These are phyloP conservation scores for Ogataea glucozyma DNA, from an alignment of 805 yeast genomes.

Conservation along the genomic window DNA sequence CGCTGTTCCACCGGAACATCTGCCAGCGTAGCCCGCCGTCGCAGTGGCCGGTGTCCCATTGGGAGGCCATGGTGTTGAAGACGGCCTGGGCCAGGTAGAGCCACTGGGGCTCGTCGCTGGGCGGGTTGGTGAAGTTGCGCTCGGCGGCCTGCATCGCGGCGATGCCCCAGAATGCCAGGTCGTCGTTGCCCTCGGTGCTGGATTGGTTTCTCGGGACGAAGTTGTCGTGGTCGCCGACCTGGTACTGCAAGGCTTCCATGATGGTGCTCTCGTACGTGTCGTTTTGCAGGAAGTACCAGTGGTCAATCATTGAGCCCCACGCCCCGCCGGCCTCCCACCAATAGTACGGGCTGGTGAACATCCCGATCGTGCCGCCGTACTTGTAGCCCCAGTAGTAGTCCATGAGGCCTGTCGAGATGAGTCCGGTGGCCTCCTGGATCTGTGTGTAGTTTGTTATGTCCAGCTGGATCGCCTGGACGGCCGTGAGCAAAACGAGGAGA, in stretches of 20 bases:
- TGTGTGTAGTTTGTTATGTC: slow-evolving; percentile 45
- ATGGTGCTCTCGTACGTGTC: slow-evolving; percentile 61
- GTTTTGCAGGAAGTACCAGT: slow-evolving; percentile 69
- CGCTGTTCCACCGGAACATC: slow-evolving; percentile 90
- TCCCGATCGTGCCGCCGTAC: slow-evolving; percentile 79
- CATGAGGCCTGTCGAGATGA: slow-evolving; percentile 61
- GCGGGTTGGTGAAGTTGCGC: slow-evolving; percentile 75
- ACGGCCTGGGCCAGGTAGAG: slow-evolving; percentile 82
- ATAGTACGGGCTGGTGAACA: slow-evolving; percentile 87
- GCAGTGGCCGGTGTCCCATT: slow-evolving; percentile 81
- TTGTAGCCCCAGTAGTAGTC: slow-evolving; percentile 65
- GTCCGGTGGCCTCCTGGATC: slow-evolving; percentile 50
- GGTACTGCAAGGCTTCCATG: slow-evolving; percentile 65
- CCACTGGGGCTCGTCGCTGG: slow-evolving; percentile 69
- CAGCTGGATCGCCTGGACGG: slow-evolving; percentile 25
- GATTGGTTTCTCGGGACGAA: slow-evolving; percentile 87
- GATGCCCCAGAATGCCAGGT: slow-evolving; percentile 96
- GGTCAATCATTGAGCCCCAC: slow-evolving; percentile 84
- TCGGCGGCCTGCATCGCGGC: slow-evolving; percentile 93
- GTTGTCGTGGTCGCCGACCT: slow-evolving; percentile 71
- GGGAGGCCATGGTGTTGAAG: slow-evolving; percentile 81
- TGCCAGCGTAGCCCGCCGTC: slow-evolving; percentile 96
- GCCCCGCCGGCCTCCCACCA: slow-evolving; percentile 99
- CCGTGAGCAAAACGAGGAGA: too few relatives aligned
- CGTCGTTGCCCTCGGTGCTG: slow-evolving; percentile 95